Conservation (phyloP, 208 protist genomes). For the Vickermania spadyakhi region DNA sequence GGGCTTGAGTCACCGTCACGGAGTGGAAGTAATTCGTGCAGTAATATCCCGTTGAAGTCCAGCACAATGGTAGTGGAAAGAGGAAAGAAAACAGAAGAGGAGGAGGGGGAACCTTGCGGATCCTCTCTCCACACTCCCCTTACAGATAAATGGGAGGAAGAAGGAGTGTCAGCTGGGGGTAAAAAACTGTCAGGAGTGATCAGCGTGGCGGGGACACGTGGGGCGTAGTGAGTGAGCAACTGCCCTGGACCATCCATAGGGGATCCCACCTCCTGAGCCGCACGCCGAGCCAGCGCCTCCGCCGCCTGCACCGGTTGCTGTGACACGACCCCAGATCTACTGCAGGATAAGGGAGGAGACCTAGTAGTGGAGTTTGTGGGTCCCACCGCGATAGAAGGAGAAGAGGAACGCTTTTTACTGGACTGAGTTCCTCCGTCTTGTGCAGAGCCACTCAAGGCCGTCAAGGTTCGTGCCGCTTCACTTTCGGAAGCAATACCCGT, state of each 20-base stretch:
- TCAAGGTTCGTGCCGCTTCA: no score
- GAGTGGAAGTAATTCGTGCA: constrained; percentile 10
- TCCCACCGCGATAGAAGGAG: not conserved
- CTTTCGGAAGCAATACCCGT: no score
- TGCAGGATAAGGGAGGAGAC: no score
- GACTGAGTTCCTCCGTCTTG: no score
- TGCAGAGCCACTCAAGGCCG: no score
- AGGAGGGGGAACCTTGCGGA: not conserved
- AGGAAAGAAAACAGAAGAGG: constrained; percentile 1
- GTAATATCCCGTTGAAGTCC: constrained; percentile 60
- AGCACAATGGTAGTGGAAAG: constrained; percentile 45
- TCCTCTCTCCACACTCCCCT: no score
- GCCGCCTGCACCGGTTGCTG: no score
- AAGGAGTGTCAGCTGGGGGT: no score
- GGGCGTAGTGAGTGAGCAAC: constrained; percentile 89
- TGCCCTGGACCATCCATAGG: constrained; percentile 87
- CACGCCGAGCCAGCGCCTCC: no score
- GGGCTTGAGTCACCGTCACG: not conserved
- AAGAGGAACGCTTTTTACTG: not conserved
- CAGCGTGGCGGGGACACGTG: constrained; percentile 56
- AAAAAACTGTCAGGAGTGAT: constrained; percentile 58
- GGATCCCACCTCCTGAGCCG: not conserved
- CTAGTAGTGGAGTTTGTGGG: not conserved
- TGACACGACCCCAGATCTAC: no score
- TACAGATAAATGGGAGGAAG: no score